phyloP scores from a whole-genome alignment of 805 yeast genomes.

The Hanseniaspora lindneri region DNA sequence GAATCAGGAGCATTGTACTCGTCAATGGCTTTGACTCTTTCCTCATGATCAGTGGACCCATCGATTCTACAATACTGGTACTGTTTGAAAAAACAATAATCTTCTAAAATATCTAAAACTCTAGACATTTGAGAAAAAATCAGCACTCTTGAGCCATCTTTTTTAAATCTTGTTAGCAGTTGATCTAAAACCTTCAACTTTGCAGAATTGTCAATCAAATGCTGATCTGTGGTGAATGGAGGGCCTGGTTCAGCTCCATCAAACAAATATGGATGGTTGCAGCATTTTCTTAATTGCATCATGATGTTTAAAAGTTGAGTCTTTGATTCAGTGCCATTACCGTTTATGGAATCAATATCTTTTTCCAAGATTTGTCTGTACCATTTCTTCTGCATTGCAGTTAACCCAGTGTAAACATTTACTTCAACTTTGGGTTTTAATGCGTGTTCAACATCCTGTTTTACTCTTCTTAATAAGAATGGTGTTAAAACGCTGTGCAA shows the following conservation, averaged over 20 bases:
- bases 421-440: conserved; percentile 63
- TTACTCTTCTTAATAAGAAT: conserved; percentile 61
- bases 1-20: conserved; percentile 68
- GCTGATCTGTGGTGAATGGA: conserved; percentile 77
- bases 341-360: conserved; percentile 75
- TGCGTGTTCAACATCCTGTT: conserved; percentile 70
- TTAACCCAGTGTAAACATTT: conserved; percentile 62
- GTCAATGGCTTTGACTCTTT: conserved; percentile 63
- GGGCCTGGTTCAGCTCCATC: conserved; percentile 90
- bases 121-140: conserved; percentile 79
- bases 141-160: conserved; percentile 64
- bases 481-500: conserved; percentile 68
- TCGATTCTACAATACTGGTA: conserved; percentile 69
- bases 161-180: conserved; percentile 46
- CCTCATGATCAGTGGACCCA: conserved; percentile 72
- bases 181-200: conserved; percentile 63
- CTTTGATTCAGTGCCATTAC: conserved; percentile 64
- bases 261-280: conserved; percentile 73
- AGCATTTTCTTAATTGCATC: conserved; percentile 75
- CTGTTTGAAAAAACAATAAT: conserved; percentile 59
- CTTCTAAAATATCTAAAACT: conserved; percentile 68
- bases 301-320: conserved; percentile 67
- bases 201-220: conserved; percentile 58
- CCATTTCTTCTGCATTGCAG: conserved; percentile 70
- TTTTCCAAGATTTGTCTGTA: conserved; percentile 65